Conservation (phyloP, 805 yeast species). For the Sungouiozyma ichnusensis region DNA sequence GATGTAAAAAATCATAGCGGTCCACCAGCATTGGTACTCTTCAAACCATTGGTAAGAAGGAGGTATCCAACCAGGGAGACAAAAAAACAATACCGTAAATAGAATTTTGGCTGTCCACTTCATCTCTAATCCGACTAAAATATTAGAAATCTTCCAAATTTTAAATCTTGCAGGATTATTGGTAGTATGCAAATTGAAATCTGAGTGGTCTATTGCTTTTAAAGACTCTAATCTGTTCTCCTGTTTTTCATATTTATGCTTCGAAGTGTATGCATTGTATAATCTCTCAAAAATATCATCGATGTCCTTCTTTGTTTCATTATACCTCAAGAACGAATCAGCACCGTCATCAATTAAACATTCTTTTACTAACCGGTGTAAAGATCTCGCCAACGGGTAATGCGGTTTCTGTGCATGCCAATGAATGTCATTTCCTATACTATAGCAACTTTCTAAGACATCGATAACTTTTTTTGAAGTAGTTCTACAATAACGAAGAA, state of each 20-base stretch:
- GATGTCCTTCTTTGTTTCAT: conserved; percentile 35
- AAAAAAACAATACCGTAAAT: conserved; percentile 29
- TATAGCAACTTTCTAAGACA: conserved; percentile 17
- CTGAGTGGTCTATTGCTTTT: conserved; percentile 34
- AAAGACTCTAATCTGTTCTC: conserved; percentile 3
- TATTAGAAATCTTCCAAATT: conserved; percentile 30
- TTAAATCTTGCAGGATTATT: conserved; percentile 28
- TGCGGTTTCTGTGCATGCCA: conserved; percentile 31
- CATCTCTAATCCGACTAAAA: conserved; percentile 30
- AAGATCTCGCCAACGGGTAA: conserved; percentile 33
- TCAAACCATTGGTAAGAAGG: conserved; percentile 35
- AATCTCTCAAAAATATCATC: conserved; percentile 37
- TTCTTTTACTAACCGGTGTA: conserved; percentile 33
- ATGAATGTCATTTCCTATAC: conserved; percentile 16
- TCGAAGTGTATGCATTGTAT: conserved; percentile 36
- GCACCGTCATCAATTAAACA: conserved; percentile 40
- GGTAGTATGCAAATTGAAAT: conserved; percentile 33
- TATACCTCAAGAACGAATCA: conserved; percentile 33
- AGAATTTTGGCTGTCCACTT: conserved; percentile 36
- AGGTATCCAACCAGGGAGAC: conserved; percentile 36
- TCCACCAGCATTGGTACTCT: conserved; percentile 35
- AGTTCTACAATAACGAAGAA: conserved; percentile 33
- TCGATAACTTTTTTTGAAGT: conserved; percentile 30
- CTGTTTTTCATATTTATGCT: conserved; percentile 17
- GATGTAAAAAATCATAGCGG: conserved; percentile 30